Percentiles rank a stretch among this genome's conserved stretches.
Conservation (phyloP, 2,329 filamentous ascomycete genomes). For the Apiospora sp. region DNA sequence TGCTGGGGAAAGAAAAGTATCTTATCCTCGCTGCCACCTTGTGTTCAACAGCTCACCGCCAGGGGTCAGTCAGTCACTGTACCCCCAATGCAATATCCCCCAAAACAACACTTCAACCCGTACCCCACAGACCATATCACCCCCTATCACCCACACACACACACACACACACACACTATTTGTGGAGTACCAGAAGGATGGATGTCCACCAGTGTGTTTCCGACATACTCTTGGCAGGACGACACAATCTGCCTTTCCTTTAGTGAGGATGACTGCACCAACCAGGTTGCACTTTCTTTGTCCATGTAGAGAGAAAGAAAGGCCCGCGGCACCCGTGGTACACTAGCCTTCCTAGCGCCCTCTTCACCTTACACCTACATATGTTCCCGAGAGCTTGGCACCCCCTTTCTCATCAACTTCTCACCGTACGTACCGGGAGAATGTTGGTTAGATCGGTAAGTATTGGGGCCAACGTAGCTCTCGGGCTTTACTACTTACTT, state of each 20-base stretch:
- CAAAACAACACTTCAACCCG: background rate
- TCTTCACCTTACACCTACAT: no score
- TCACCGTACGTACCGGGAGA: background rate
- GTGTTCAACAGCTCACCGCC: background rate
- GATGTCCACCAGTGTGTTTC: constrained; percentile 1
- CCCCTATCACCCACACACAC: background rate
- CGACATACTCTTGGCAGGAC: background rate
- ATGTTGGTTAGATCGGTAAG: background rate
- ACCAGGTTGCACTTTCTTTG: background rate
- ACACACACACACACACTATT: background rate
- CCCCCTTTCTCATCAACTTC: background rate
- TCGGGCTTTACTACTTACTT: background rate
- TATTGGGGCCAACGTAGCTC: background rate
- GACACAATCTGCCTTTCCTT: background rate
- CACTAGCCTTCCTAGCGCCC: background rate
- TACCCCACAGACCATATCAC: background rate
- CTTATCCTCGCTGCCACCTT: background rate
- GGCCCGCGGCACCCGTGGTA: constrained; percentile 5
- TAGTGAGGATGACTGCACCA: background rate
- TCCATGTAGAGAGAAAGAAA: background rate
- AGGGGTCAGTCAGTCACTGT: background rate
- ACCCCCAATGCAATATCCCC: background rate
- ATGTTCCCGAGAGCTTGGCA: background rate
- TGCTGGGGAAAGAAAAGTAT: background rate
- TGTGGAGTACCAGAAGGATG: constrained; percentile 6